Base-by-base conservation (phyloP, 2,329 filamentous ascomycete genomes). In the Pleoardoris graminearum region DNA sequence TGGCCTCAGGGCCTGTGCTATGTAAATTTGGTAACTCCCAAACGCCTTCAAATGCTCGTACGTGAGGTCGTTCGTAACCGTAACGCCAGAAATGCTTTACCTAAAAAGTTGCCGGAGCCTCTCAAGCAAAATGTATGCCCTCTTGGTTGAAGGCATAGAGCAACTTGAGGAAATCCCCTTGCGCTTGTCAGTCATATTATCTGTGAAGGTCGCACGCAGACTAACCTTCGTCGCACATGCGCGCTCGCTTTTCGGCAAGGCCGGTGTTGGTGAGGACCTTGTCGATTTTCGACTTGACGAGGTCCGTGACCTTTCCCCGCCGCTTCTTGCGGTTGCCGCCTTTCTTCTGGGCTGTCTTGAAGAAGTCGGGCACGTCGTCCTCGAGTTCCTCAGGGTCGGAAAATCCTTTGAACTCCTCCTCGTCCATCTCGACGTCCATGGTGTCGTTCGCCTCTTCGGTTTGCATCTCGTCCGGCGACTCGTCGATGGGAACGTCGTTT, bases 221-320 rank as follows among this genome's bases (percentile, higher is more conserved):
- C 66, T 96, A 92, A 47, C 89, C 92, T 76, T 97, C 91, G 67
- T 97, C 91, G 67, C 91, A 95, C 79, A 94, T 87, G 55, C 90
- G 83, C 10, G 92, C 84, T 59, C 93, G 81, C 77, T 89, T 90
- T 55, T 96, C 90, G 3, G 86, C 87, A 48, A 97, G 83, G 0
- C 92, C 96, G 51, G 88, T 86, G 58, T 88, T 84, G 68, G 93
- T 88, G 17, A 97, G 79, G 17, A 97, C 91, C 69, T 87, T 90
- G 65, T 88, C 81, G 38, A 97, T 88, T 77, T 97, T 97, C 65
- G 88, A 84, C 59, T 87, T 83, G n/a, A 99, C 88, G 29, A 97
- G 75, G 66, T 92, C 85, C 0, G 86, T 85, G 3, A 95, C 85
- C 70, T 88, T 90, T 7, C 89, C 90, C 78, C 88, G 91, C 76